Evolutionary conservation across 1,139 yeast genomes (phyloP).

Genomic region (Hemisphaericaspora lyxosophila): DNA sequence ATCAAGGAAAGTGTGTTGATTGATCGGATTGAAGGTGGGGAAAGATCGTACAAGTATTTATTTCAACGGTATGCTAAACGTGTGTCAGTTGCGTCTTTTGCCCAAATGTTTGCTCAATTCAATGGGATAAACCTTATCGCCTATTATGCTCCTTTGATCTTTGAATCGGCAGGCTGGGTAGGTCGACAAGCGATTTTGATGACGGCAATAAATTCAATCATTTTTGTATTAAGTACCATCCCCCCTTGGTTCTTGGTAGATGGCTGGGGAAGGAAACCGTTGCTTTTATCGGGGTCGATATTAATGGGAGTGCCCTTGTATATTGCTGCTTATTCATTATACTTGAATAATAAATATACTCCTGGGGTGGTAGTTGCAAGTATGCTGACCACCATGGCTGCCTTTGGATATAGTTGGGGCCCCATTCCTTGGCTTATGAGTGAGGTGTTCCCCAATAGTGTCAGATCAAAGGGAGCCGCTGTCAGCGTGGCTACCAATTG

Average conservation of each 20-base stretch:
- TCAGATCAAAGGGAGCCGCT: slow-evolving; percentile 92
- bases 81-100: slow-evolving; percentile 85
- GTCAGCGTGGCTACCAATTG: slow-evolving; percentile 90
- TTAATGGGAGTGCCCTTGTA: slow-evolving; percentile 74
- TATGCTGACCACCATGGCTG: slow-evolving; percentile 78
- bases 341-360: slow-evolving; percentile 57
- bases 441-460: slow-evolving; percentile 82
- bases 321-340: slow-evolving; percentile 65
- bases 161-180: slow-evolving; percentile 93
- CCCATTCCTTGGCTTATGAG: slow-evolving; percentile 95
- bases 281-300: slow-evolving; percentile 73
- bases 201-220: slow-evolving; percentile 86
- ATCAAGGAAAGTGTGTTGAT: slow-evolving; percentile 54
- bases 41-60: slow-evolving; percentile 67
- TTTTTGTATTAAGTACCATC: slow-evolving; percentile 72
- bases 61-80: slow-evolving; percentile 62
- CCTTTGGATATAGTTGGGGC: slow-evolving; percentile 90
- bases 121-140: slow-evolving; percentile 92
- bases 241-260: slow-evolving; percentile 94
- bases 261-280: slow-evolving; percentile 85
- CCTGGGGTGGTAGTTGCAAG: slow-evolving; percentile 72
- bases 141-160: slow-evolving; percentile 90
- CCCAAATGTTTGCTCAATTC: slow-evolving; percentile 89
- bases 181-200: slow-evolving; percentile 85
- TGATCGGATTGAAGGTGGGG: slow-evolving; percentile 71